Base-by-base conservation (phyloP, 768 basidiomycete genomes). In the Tubosaeta brunneosetosa region DNA sequence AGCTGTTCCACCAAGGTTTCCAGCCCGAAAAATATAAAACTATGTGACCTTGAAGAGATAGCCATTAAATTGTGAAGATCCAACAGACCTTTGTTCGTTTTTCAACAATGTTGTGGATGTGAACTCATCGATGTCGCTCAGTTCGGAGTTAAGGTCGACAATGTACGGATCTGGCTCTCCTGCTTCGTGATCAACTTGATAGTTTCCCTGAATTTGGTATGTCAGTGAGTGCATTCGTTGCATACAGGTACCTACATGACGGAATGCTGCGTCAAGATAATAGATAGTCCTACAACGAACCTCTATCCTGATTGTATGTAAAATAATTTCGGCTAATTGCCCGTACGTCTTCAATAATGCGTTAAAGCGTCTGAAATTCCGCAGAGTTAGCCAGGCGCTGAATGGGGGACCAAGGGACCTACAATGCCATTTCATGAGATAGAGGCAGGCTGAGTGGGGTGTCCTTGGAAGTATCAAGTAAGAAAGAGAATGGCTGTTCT, bases 101-200 rank as follows among this genome's bases (percentile, higher is more conserved):
- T 73, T 71, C 0, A 85, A 82, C 17, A 97, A 69, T 9, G 81
- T 81, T 0, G 74, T 72, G 0, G 82, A 77, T 8, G 84, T 76
- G 52, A 81, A 77, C 52, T 88, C 90, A 54, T 94, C 88, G 59
- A 82, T 85, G 59, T 83, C 77, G 17, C 83, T 80, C 3, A 98
- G 72, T 57, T 94, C 88, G 10, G 75, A 74, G 60, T 94, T 97
- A 47, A 97, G 76, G 66, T 95, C 92, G 29, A 88, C 75, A 46
- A 97, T 78, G 63, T 92, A 85, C 9, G 91, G 83, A 66, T 98
- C 95, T 1, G 94, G 95, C 62, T 95, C 94, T n/a, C 81, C 77
- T 5, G 86, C 85, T 67, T 94, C 94, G 55, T 83, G 81, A 26
- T 89, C 86, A 25, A 91, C 76, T 44, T 78, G 76, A 65, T 95